A percentile compares a stretch with the other conserved stretches of the same genome.
Evolutionary conservation across 2,329 filamentous ascomycete genomes (phyloP).

Genomic region (Monosporascus ibericus): DNA sequence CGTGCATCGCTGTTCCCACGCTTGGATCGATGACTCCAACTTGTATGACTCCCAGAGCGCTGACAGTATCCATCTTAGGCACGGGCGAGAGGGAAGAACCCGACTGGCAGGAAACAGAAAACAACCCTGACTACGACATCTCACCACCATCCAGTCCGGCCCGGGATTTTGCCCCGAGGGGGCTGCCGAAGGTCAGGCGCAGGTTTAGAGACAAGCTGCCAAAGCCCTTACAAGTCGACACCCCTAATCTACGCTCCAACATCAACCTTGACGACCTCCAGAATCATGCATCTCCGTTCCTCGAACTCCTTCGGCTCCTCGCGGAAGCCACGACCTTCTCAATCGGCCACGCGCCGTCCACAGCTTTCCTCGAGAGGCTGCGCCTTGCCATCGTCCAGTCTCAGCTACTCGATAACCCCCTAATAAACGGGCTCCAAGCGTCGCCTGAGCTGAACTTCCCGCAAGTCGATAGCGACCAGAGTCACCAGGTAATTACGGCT

Average conservation of each 20-base stretch:
- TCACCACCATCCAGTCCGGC: constrained; percentile 24
- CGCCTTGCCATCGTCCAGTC: constrained; percentile 27
- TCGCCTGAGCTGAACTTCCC: constrained; percentile 13
- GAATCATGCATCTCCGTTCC: constrained; percentile 19
- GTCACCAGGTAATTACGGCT: constrained; percentile 21
- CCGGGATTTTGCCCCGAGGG: constrained; percentile 27
- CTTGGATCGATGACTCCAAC: background rate
- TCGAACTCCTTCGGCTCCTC: constrained; percentile 18
- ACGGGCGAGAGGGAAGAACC: constrained; percentile 22
- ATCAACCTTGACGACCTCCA: constrained; percentile 20
- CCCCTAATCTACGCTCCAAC: constrained; percentile 16
- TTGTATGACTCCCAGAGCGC: constrained; percentile 5
- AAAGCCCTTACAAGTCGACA: constrained; percentile 20
- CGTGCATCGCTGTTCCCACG: background rate
- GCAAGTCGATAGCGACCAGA: constrained; percentile 13
- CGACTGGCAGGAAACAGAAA: constrained; percentile 22
- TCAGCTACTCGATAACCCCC: constrained; percentile 26
- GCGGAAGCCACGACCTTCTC: constrained; percentile 26
- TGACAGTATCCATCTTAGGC: constrained; percentile 18
- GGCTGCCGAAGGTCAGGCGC: constrained; percentile 23
- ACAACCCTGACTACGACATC: constrained; percentile 15
- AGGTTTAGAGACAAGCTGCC: constrained; percentile 23
- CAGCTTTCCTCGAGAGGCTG: constrained; percentile 27
- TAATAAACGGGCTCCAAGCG: constrained; percentile 20
- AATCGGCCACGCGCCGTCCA: constrained; percentile 24